Evolutionary conservation across 73 alveolate genomes (phyloP).

Genomic region (Durusdinium trenchii): DNA sequence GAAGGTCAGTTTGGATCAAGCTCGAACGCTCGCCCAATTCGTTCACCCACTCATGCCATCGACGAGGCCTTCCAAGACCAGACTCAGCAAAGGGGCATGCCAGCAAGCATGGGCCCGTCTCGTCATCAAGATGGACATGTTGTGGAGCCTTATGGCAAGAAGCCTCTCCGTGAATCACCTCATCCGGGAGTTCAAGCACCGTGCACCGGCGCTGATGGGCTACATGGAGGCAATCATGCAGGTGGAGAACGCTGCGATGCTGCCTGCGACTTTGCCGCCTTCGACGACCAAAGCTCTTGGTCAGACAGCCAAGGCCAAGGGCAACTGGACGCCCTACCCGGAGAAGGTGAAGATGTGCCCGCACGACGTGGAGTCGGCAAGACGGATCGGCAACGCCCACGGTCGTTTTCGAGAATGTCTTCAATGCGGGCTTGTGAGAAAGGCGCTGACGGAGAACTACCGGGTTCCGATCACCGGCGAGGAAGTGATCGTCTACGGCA

Average conservation of each 20-base stretch:
- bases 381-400: not conserved
- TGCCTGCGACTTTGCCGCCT: conserved; percentile 3
- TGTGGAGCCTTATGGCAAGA: not conserved
- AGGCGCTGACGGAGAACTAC: not conserved
- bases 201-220: conserved; percentile 17
- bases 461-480: not conserved
- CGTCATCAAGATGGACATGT: conserved; percentile 2
- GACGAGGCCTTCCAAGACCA: not conserved
- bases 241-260: too few species aligned
- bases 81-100: not conserved
- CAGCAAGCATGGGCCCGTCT: not conserved
- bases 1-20: conserved; percentile 5
- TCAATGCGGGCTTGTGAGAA: not conserved
- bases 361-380: not conserved
- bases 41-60: not conserved
- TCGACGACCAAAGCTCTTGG: conserved; percentile 19
- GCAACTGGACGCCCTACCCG: not conserved
- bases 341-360: not conserved
- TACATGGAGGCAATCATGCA: not conserved
- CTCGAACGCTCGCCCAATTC: not conserved
- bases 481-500: conserved; percentile 10
- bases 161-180: not conserved
- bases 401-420: not conserved
- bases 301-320: not conserved
- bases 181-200: conserved; percentile 21